Evolutionary conservation across 2,329 filamentous ascomycete species (phyloP).

Genomic region (Endothia cerciana): DNA sequence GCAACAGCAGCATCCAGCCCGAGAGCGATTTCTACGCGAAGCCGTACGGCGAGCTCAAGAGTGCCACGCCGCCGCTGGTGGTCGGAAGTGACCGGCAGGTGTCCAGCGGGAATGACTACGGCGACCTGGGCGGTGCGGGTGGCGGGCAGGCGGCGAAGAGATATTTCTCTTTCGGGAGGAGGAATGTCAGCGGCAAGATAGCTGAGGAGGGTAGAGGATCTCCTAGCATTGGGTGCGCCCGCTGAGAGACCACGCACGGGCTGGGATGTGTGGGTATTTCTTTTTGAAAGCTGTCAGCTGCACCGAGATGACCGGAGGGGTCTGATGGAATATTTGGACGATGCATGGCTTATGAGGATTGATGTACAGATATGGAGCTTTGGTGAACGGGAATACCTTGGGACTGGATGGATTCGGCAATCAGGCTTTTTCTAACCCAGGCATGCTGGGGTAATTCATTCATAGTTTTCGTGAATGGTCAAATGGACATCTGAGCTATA

Average conservation of each 20-base stretch:
- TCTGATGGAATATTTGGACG: background rate
- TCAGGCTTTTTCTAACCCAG: background rate
- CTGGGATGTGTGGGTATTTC: too few species aligned
- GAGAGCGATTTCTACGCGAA: slow-evolving; percentile 56
- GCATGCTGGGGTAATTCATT: background rate
- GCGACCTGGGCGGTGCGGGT: slow-evolving; percentile 36
- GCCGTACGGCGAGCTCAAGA: slow-evolving; percentile 62
- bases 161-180: slow-evolving; percentile 45
- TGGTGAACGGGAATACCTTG: slow-evolving; percentile 10
- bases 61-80: slow-evolving; percentile 58
- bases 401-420: background rate
- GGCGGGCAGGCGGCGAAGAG: slow-evolving; percentile 24
- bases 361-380: slow-evolving; percentile 1
- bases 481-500: background rate
- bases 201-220: slow-evolving; percentile 66
- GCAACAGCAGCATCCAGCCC: slow-evolving; percentile 54
- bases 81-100: slow-evolving; percentile 57
- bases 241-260: background rate
- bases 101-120: slow-evolving; percentile 63
- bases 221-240: slow-evolving; percentile 15
- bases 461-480: background rate
- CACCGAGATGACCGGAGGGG: background rate
- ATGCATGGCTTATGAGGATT: background rate
- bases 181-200: slow-evolving; percentile 74
- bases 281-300: background rate